Base-by-base conservation (phyloP, 306 rosid genomes). In the Alnus rubra region DNA sequence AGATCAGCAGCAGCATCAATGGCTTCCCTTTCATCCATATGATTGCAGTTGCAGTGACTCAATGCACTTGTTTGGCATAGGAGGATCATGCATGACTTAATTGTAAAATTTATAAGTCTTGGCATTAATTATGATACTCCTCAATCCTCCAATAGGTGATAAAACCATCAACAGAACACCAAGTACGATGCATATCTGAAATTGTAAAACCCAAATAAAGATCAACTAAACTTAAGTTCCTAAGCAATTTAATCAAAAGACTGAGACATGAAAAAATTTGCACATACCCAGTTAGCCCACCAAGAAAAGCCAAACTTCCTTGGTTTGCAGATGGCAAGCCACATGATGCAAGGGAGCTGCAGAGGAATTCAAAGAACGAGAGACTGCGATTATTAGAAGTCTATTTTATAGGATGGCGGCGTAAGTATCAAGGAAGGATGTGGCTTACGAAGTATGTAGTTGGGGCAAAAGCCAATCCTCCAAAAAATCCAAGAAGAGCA, bases 301-400 rank as follows among this genome's bases (percentile, higher is more conserved):
- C 98, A 91, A 50, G 97, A 93, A 51, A 93, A 81, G 78, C 95
- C 0, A 82, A 70, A 91, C 82, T 3, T 91, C 82, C 2, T 88
- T 68, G 98, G 98, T 88, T 88, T 93, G 84, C 88, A 85, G 84
- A 93, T 90, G 72, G 85, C 71, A 64, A 91, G 91, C 98, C 98
- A 93, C 88, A 93, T 93, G 45, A 91, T 0, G 67, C 98, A 93
- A 35, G 98, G 98, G 30, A 93, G 93, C 98, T 93, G 97, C 45
- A 42, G 45, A 67, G 87, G 37, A 58, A 10, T 39, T 39, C 62
- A 16, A 16, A 37, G 19, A 64, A 63, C 0, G 16, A 23, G 55
- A 23, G 4, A 31, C 7, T 3, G 16, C 6, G 1, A 62, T 62
- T 4, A 62, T 28, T 62, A 14, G 12, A 62, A 62, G 68, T 62